phyloP scores from a whole-genome alignment of 192 early-diverging fungal species.

The Coemansia sp. region DNA sequence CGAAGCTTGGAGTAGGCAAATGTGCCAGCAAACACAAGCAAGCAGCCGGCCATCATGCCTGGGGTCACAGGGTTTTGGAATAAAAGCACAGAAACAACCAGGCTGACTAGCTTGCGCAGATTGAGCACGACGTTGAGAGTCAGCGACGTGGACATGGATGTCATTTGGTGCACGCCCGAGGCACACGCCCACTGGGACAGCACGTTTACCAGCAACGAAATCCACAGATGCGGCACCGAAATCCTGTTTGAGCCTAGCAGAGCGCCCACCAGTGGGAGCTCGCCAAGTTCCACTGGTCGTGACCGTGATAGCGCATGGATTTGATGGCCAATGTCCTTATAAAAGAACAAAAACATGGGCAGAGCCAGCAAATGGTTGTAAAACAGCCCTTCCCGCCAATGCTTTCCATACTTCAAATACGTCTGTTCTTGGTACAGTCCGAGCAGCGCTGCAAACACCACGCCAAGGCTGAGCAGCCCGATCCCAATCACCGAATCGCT shows the following conservation, averaged over 20 bases:
- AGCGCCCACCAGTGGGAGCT: neutral
- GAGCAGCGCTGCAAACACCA: slow-evolving; percentile 76
- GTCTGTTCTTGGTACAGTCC: slow-evolving; percentile 82
- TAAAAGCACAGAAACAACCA: slow-evolving; percentile 74
- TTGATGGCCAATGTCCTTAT: slow-evolving; percentile 63
- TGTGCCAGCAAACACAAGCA: slow-evolving; percentile 81
- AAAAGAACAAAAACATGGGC: slow-evolving; percentile 77
- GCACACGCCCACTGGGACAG: slow-evolving; percentile 89
- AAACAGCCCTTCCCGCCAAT: slow-evolving; percentile 89
- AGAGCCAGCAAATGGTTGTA: slow-evolving; percentile 82
- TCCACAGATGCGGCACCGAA: slow-evolving; percentile 67
- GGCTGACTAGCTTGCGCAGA: slow-evolving; percentile 79
- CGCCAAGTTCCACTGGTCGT: slow-evolving; percentile 16
- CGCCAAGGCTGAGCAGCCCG: slow-evolving; percentile 63
- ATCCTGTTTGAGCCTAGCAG: slow-evolving; percentile 9
- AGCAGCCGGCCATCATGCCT: slow-evolving; percentile 65
- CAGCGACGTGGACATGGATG: slow-evolving; percentile 72
- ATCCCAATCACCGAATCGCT: slow-evolving; percentile 69
- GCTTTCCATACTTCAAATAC: slow-evolving; percentile 71
- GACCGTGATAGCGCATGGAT: slow-evolving; percentile 50
- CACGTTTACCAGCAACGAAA: slow-evolving; percentile 68
- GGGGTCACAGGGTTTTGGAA: slow-evolving; percentile 76
- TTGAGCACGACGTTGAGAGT: slow-evolving; percentile 86
- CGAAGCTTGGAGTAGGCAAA: slow-evolving; percentile 62
- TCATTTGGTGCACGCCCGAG: slow-evolving; percentile 80